phyloP scores from a whole-genome alignment of 169 alveolate species.

The Plasmodium vivax region DNA sequence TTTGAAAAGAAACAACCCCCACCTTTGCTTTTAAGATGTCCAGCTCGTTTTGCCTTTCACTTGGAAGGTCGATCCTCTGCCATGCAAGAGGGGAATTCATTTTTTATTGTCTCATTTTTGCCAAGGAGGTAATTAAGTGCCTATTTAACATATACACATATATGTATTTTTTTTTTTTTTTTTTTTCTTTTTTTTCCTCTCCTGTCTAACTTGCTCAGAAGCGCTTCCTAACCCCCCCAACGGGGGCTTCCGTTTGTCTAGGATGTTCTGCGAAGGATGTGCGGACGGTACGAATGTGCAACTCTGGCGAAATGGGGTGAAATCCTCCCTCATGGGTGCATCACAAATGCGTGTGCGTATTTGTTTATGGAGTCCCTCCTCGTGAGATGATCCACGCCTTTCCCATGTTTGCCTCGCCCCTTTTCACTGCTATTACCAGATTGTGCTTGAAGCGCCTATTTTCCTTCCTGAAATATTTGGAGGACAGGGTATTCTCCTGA shows the following conservation, averaged over 20 bases:
- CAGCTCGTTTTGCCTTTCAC: slow-evolving; percentile 30
- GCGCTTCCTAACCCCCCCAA: neutral
- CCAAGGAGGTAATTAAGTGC: neutral
- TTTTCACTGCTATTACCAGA: neutral
- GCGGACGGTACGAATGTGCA: neutral
- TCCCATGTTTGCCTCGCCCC: neutral
- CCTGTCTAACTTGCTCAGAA: neutral
- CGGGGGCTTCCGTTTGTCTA: slow-evolving; percentile 18
- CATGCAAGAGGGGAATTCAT: neutral
- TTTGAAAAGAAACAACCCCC: neutral
- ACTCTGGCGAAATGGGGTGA: neutral
- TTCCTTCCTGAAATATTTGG: slow-evolving; percentile 63
- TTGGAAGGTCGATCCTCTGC: slow-evolving; percentile 38
- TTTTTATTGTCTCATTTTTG: neutral
- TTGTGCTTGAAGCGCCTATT: slow-evolving; percentile 58
- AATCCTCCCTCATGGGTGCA: neutral
- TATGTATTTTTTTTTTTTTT: too few species aligned
- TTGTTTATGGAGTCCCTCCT: neutral
- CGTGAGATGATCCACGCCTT: neutral
- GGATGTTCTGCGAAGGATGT: slow-evolving; percentile 12
- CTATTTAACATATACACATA: neutral
- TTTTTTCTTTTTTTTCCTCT: too few species aligned
- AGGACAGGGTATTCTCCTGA: slow-evolving; percentile 55
- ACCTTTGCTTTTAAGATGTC: slow-evolving; percentile 36
- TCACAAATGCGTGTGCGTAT: neutral